These are phyloP conservation scores for Escovopsis weberi DNA, from an alignment of 2,329 filamentous ascomycete species.

Conservation along the genomic window DNA sequence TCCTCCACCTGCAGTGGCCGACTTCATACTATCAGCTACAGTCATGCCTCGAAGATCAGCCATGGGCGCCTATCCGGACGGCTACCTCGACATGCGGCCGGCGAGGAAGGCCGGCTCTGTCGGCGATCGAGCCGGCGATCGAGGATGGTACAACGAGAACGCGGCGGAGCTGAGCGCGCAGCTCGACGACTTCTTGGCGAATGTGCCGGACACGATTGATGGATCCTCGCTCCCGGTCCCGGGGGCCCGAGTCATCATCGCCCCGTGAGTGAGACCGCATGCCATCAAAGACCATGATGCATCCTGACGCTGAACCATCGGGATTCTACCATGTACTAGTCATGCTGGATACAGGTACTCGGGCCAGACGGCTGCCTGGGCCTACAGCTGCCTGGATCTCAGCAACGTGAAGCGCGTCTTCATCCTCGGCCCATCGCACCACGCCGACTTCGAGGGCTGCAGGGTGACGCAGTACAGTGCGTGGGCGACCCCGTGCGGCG, in stretches of 20 bases:
- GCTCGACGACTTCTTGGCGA: slow-evolving; percentile 60
- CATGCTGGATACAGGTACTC: slow-evolving; percentile 93
- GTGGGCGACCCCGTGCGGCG: slow-evolving; percentile 63
- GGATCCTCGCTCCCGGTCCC: slow-evolving; percentile 48
- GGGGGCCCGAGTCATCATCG: slow-evolving; percentile 74
- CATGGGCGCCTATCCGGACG: not conserved
- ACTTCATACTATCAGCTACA: not conserved
- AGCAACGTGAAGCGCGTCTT: slow-evolving; percentile 76
- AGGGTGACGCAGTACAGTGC: slow-evolving; percentile 58
- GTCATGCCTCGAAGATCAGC: not conserved
- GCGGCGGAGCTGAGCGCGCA: slow-evolving; percentile 45
- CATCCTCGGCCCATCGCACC: slow-evolving; percentile 84
- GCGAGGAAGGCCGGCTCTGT: slow-evolving; percentile 63
- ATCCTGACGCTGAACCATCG: too few relatives aligned
- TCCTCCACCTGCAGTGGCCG: too few relatives aligned
- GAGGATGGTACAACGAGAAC: slow-evolving; percentile 59
- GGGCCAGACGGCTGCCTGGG: slow-evolving; percentile 82
- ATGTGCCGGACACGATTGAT: slow-evolving; percentile 52
- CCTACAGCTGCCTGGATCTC: slow-evolving; percentile 80
- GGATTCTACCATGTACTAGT: slow-evolving; percentile 28
- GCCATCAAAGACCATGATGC: not conserved
- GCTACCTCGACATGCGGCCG: slow-evolving; percentile 19
- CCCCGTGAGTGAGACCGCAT: slow-evolving; percentile 53
- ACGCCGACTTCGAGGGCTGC: slow-evolving; percentile 46
- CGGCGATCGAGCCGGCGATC: not conserved